phyloP scores from a whole-genome alignment of 2,329 filamentous ascomycete genomes.

The Fusarium equiseti region DNA sequence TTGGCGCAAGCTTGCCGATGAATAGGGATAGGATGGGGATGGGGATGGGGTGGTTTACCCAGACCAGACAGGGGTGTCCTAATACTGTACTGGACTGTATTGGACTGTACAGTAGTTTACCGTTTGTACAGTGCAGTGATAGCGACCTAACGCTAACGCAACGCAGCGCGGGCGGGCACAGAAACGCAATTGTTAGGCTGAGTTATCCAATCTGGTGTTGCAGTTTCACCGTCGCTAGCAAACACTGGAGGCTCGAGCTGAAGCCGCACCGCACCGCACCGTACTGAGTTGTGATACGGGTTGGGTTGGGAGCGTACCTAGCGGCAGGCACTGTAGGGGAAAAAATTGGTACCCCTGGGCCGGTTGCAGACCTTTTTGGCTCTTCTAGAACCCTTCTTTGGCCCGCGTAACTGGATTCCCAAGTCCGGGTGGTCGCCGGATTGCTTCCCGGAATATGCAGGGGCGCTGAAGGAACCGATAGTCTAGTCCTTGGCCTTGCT shows the following conservation, averaged over 20 bases:
- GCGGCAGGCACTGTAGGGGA: neutral
- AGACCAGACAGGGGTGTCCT: constrained; percentile 39
- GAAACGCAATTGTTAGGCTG: neutral
- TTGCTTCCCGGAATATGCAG: constrained; percentile 42
- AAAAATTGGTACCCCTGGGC: constrained; percentile 29
- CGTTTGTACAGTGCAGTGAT: constrained; percentile 18
- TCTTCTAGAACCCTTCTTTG: constrained; percentile 50
- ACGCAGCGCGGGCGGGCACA: neutral
- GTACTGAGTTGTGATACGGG: constrained; percentile 5
- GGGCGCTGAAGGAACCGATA: constrained; percentile 23
- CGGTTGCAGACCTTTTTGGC: constrained; percentile 31
- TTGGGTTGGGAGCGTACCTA: constrained; percentile 8
- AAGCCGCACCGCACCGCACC: neutral
- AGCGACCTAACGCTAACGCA: neutral
- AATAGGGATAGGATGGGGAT: constrained; percentile 24
- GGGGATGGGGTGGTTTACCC: constrained; percentile 29
- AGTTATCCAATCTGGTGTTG: constrained; percentile 2
- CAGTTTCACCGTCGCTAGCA: constrained; percentile 40
- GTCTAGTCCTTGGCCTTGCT: constrained; percentile 21
- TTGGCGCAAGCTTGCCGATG: constrained; percentile 44
- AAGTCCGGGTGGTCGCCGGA: constrained; percentile 39
- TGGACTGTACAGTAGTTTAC: neutral
- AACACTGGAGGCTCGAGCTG: constrained; percentile 21
- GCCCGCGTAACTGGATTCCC: constrained; percentile 47
- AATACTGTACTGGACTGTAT: constrained; percentile 22